phyloP scores from a whole-genome alignment of 2,329 filamentous ascomycete genomes.

The Kalaharituber pfeilii region DNA sequence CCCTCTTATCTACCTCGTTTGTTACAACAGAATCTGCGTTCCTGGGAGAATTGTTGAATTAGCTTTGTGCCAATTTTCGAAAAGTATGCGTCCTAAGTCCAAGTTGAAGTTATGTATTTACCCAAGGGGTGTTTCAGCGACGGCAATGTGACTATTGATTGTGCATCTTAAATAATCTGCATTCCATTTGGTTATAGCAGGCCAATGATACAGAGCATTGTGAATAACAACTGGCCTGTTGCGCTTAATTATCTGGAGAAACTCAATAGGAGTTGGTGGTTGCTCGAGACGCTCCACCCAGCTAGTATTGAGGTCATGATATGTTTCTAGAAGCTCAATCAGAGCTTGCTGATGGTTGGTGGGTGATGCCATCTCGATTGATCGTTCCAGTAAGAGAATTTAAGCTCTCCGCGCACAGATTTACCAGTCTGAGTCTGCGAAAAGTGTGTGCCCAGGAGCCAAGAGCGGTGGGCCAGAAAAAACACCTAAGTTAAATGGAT shows the following conservation, averaged over 20 bases:
- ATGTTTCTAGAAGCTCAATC: conserved; percentile 45
- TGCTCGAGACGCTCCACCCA: conserved; percentile 42
- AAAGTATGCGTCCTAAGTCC: conserved; percentile 15
- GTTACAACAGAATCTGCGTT: conserved; percentile 23
- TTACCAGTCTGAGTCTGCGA: too few relatives aligned
- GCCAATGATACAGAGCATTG: conserved; percentile 38
- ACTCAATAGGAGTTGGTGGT: conserved; percentile 58
- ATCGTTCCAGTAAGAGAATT: too few relatives aligned
- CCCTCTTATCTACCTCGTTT: conserved; percentile 14
- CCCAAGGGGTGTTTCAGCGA: conserved; percentile 60
- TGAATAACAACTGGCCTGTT: conserved; percentile 52
- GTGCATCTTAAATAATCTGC: conserved; percentile 39
- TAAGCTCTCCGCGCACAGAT: too few relatives aligned
- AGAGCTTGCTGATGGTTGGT: conserved; percentile 27
- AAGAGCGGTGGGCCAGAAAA: too few relatives aligned
- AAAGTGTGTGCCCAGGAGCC: too few relatives aligned
- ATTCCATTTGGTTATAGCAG: conserved; percentile 45
- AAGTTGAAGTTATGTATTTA: conserved; percentile 26
- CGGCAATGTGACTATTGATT: conserved; percentile 46
- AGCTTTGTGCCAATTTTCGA: too few relatives aligned
- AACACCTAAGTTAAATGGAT: too few relatives aligned
- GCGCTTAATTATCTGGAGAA: conserved; percentile 56
- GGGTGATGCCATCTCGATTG: too few relatives aligned
- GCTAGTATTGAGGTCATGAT: conserved; percentile 52
- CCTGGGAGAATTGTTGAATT: too few relatives aligned